Base-by-base conservation (phyloP, 2,329 filamentous ascomycete genomes). In the Trichophyton benhamiae region DNA sequence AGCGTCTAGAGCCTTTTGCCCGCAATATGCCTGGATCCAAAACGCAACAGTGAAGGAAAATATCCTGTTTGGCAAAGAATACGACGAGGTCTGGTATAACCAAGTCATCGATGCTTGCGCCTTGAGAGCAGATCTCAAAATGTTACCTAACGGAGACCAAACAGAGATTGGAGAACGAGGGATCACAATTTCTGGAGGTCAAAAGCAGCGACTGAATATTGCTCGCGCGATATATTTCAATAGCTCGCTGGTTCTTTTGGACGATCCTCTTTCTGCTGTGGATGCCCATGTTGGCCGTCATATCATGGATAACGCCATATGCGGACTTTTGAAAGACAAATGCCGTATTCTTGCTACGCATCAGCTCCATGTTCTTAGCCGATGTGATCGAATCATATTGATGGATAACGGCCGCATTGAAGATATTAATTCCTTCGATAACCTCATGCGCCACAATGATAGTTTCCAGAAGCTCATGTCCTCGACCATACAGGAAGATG, bases 1-100 rank as follows among this genome's bases (percentile, higher is more conserved):
- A 46, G 89, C 89, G 0, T 86, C 85, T 2, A 81, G 91, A 64
- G 89, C 92, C 0, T 96, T 96, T 68, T 97, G 94, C 66, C 92
- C 92, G 0, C 92, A 99, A 71, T 96, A 96, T 70, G 89, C 94
- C 0, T 99, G 94, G 94, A 96, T 99, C 57, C 92, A 97, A 71
- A 97, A 97, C 69, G 82, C 90, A 0, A 89, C 87, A 0, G 82
- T 97, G 2, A 85, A 84, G 64, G 84, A 96, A 38, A 99, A 99
- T 69, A 95, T 99, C 63, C 75, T 90, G 0, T 97, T 97, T 69
- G 92, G 92, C 9, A 92, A 90, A 60, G 82, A 84, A 0, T 83
- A 87, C 75, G 80, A 95, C 59, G 80, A 80, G 62, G 76, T 78
- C 2, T 96, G 92, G 91, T 95, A 96, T 69, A 81, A 87, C 52